phyloP scores from a whole-genome alignment of 116 monocot genomes.

The Trichopus zeylanicus region DNA sequence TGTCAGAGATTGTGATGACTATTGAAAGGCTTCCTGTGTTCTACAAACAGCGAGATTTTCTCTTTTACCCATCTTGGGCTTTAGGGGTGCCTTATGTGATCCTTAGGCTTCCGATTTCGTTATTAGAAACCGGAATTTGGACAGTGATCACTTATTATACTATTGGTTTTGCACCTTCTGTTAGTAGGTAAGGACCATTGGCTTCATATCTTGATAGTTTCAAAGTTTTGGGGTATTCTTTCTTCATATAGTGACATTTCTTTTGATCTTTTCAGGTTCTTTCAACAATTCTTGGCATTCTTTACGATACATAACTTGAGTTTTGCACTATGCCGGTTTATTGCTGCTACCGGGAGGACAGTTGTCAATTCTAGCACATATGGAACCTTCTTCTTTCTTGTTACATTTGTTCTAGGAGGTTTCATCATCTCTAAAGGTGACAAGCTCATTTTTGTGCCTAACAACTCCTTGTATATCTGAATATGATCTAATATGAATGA shows the following conservation, averaged over 20 bases:
- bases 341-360: slow-evolving; percentile 62
- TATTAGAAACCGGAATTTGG: slow-evolving; percentile 69
- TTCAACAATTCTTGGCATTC: slow-evolving; percentile 52
- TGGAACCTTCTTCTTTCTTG: slow-evolving; percentile 30
- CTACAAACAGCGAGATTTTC: slow-evolving; percentile 64
- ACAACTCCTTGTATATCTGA: too few species aligned
- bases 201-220: not conserved
- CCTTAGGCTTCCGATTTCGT: slow-evolving; percentile 44
- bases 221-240: not conserved
- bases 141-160: slow-evolving; percentile 58
- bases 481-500: too few species aligned
- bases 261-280: slow-evolving; percentile 32
- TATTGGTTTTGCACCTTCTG: slow-evolving; percentile 73
- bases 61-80: slow-evolving; percentile 59
- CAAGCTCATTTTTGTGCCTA: slow-evolving; percentile 17
- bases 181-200: slow-evolving; percentile 33
- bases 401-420: slow-evolving; percentile 55
- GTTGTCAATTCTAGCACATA: slow-evolving; percentile 50
- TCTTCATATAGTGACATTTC: not conserved
- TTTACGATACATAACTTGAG: slow-evolving; percentile 71
- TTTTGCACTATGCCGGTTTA: slow-evolving; percentile 57
- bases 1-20: slow-evolving; percentile 57
- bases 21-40: slow-evolving; percentile 53
- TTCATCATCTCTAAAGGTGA: slow-evolving; percentile 74
- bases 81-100: slow-evolving; percentile 36